phyloP scores from a whole-genome alignment of 345 rosid species.

The Chamaenerion angustifolium region DNA sequence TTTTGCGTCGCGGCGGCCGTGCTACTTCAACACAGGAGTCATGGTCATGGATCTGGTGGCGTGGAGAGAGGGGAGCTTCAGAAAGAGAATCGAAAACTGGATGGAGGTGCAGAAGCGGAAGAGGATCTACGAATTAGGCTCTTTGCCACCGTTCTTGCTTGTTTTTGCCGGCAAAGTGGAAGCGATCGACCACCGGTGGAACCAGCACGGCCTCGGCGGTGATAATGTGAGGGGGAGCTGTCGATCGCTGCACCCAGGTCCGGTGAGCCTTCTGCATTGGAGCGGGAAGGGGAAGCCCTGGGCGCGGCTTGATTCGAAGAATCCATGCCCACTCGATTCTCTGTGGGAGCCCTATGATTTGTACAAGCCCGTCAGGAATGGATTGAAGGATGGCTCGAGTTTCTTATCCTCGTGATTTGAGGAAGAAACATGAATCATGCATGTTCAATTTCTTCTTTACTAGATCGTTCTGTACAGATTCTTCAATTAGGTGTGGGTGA shows the following conservation, averaged over 20 bases:
- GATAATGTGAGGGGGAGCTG: constrained; percentile 1
- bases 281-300: constrained; percentile 3
- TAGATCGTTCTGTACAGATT: too few species aligned
- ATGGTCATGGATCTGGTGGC: constrained; percentile 1
- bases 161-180: constrained; percentile 3
- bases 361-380: neutral
- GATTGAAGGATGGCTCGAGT: too few species aligned
- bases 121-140: constrained; percentile 3
- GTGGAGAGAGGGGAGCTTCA: constrained; percentile 1
- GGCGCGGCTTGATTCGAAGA: neutral
- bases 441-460: too few species aligned
- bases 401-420: too few species aligned
- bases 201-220: constrained; percentile 5
- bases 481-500: too few species aligned
- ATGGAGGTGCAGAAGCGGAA: constrained; percentile 3
- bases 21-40: constrained; percentile 3
- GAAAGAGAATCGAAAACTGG: constrained; percentile 2
- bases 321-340: constrained; percentile 1
- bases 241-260: constrained; percentile 1
- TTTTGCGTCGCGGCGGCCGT: neutral
- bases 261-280: constrained; percentile 1
- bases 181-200: constrained; percentile 1
- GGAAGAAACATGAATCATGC: too few species aligned
- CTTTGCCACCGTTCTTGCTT: neutral
- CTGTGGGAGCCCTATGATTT: constrained; percentile 2